Evolutionary conservation across 768 basidiomycete species (phyloP).

Genomic region (Kwoniella dendrophila): DNA sequence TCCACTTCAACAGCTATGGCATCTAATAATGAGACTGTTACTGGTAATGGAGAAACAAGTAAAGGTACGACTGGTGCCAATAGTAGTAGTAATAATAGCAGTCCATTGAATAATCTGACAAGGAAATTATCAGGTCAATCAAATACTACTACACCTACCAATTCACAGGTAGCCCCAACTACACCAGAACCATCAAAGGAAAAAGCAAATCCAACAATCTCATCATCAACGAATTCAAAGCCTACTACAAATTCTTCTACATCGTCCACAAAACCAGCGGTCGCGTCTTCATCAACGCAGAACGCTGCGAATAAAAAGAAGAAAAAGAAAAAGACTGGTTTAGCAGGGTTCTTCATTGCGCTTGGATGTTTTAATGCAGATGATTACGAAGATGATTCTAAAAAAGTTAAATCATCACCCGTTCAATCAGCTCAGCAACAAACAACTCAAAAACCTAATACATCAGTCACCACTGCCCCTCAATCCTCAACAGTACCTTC

Average conservation of each 20-base stretch:
- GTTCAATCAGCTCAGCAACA: not conserved
- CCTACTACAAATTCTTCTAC: conserved; percentile 1
- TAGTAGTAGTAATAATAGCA: too few relatives aligned
- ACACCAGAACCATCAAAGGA: not conserved
- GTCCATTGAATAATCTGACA: conserved; percentile 18
- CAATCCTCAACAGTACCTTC: not conserved
- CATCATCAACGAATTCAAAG: conserved; percentile 5
- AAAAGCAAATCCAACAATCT: conserved; percentile 9
- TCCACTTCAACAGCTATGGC: conserved; percentile 4
- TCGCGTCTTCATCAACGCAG: conserved; percentile 15
- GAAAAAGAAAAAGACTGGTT: conserved; percentile 43
- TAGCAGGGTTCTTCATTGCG: conserved; percentile 43
- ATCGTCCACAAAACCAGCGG: conserved; percentile 19
- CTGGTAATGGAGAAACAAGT: conserved; percentile 2
- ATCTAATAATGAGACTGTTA: not conserved
- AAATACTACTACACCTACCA: not conserved
- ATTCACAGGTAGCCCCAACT: not conserved
- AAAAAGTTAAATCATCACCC: conserved; percentile 12
- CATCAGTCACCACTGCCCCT: conserved; percentile 8
- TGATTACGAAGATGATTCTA: conserved; percentile 47
- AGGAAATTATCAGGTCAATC: conserved; percentile 24
- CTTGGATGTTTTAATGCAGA: conserved; percentile 47
- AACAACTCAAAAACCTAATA: conserved; percentile 20
- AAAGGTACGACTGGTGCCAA: conserved; percentile 5
- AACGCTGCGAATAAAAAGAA: conserved; percentile 37